Percentiles rank a stretch among this genome's conserved stretches.
Evolutionary conservation across 768 basidiomycete genomes (phyloP).

Genomic region (Serendipita vermifera): DNA sequence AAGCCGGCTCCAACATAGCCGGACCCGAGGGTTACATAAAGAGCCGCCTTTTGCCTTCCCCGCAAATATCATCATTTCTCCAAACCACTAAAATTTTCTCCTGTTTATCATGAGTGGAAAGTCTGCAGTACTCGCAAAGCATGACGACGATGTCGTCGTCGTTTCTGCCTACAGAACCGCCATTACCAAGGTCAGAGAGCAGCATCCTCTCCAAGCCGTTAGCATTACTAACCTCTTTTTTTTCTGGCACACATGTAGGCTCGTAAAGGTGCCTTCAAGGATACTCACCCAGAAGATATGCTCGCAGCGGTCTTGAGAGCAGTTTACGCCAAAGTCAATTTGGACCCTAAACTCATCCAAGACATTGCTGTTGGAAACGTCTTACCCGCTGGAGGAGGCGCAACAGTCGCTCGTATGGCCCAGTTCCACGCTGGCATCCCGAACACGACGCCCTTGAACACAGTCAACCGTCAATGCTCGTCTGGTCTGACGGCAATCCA

Average conservation of each 20-base stretch:
- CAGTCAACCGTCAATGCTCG: constrained; percentile 85
- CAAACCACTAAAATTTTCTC: too few species aligned
- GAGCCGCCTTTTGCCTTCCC: too few species aligned
- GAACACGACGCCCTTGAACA: constrained; percentile 56
- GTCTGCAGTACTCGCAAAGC: constrained; percentile 51
- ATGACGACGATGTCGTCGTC: constrained; percentile 82
- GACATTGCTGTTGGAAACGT: constrained; percentile 82
- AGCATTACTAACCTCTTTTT: background rate
- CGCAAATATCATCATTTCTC: too few species aligned
- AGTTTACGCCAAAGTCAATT: constrained; percentile 46
- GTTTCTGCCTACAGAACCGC: constrained; percentile 81
- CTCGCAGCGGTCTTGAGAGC: constrained; percentile 65
- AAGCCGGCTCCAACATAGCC: too few species aligned
- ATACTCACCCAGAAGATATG: constrained; percentile 72
- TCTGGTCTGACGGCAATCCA: constrained; percentile 72
- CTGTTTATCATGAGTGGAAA: constrained; percentile 27
- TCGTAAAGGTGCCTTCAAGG: constrained; percentile 82
- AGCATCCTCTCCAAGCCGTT: background rate
- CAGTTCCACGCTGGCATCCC: constrained; percentile 79
- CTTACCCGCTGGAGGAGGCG: constrained; percentile 76
- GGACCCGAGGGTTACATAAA: too few species aligned
- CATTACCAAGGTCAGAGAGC: constrained; percentile 64
- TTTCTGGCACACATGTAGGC: constrained; percentile 33
- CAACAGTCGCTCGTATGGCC: constrained; percentile 72
- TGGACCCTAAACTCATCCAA: constrained; percentile 73